Evolutionary conservation across 2,329 filamentous ascomycete species (phyloP).

Genomic region (Trichoderma cornu-damae): DNA sequence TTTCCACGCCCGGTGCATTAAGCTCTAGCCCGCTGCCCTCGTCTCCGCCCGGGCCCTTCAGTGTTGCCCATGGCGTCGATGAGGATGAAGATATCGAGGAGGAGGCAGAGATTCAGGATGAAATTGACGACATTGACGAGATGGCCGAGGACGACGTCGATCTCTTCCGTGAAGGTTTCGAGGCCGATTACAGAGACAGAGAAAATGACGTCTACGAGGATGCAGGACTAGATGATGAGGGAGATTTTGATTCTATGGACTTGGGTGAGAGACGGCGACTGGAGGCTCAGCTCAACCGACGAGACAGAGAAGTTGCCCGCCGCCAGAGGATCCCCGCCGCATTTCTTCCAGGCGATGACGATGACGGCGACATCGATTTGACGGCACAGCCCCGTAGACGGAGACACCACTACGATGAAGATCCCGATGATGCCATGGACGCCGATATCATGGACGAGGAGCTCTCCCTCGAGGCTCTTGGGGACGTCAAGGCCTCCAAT

Average conservation of each 20-base stretch:
- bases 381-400: conserved; percentile 79
- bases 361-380: conserved; percentile 78
- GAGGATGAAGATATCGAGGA: conserved; percentile 69
- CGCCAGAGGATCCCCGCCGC: conserved; percentile 64
- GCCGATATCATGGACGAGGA: conserved; percentile 95
- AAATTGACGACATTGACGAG: conserved; percentile 73
- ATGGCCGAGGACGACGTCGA: conserved; percentile 77
- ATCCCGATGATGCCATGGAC: conserved; percentile 85
- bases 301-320: conserved; percentile 67
- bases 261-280: conserved; percentile 62
- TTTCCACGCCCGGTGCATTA: conserved; percentile 44
- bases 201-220: conserved; percentile 66
- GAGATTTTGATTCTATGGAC: conserved; percentile 66
- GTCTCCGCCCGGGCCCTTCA: conserved; percentile 55
- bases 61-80: conserved; percentile 61
- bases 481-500: conserved; percentile 88
- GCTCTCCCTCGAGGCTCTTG: conserved; percentile 81
- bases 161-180: conserved; percentile 68
- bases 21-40: conserved; percentile 62
- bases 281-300: conserved; percentile 66
- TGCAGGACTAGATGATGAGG: conserved; percentile 71
- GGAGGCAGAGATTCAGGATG: conserved; percentile 66
- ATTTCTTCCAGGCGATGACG: conserved; percentile 75
- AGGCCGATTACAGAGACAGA: conserved; percentile 63
- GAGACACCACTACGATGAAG: conserved; percentile 89